Evolutionary conservation across 2,329 filamentous ascomycete species (phyloP).

Genomic region (Fusarium sterilihyphosum): DNA sequence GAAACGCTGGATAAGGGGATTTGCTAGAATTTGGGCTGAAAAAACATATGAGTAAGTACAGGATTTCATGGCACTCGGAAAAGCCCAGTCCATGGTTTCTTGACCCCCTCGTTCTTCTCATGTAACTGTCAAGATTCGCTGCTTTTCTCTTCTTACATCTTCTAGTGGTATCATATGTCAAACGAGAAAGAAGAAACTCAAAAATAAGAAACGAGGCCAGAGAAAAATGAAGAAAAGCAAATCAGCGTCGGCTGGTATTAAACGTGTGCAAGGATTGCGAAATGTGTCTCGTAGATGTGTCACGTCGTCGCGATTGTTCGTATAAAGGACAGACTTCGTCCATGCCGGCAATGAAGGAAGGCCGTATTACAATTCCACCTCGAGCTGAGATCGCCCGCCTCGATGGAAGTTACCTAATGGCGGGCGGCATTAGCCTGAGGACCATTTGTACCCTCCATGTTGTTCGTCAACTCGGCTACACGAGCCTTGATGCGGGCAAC

Average conservation of each 20-base stretch:
- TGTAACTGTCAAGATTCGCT: conserved; percentile 33
- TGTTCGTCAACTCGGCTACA: conserved; percentile 91
- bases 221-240: conserved; percentile 39
- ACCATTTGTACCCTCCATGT: conserved; percentile 70
- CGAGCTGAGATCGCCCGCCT: not conserved
- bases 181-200: conserved; percentile 29
- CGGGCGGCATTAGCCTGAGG: conserved; percentile 45
- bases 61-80: conserved; percentile 17
- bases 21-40: conserved; percentile 19
- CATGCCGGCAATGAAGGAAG: conserved; percentile 15
- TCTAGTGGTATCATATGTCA: conserved; percentile 47
- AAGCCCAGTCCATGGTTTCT: conserved; percentile 11
- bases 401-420: conserved; percentile 19
- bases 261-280: conserved; percentile 33
- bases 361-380: conserved; percentile 2
- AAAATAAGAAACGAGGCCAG: conserved; percentile 27
- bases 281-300: conserved; percentile 37
- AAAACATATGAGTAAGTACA: conserved; percentile 36
- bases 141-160: conserved; percentile 41
- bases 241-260: conserved; percentile 42
- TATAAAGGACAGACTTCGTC: conserved; percentile 22
- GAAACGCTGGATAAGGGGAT: not conserved
- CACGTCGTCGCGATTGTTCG: conserved; percentile 24
- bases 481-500: conserved; percentile 98
- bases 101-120: conserved; percentile 19